Evolutionary conservation across 225 moss, liverwort and hornwort genomes (phyloP), one percentile per base, ranked within the genome.

Genomic region (Thuidium tamariscinum): DNA sequence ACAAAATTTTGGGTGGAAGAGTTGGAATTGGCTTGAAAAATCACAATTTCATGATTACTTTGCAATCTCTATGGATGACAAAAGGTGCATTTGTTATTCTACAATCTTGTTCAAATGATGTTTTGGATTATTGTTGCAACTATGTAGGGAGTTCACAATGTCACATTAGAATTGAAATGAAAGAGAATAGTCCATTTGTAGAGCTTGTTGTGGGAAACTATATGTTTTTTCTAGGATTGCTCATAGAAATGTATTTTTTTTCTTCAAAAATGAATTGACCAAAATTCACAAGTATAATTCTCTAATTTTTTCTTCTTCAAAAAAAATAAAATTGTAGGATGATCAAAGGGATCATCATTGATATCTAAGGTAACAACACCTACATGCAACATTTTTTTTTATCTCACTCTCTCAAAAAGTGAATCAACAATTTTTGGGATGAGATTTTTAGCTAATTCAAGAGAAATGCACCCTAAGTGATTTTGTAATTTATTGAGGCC

Each of bases 161-260:
- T 30, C 8, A 18, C 6, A 30, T 29, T 29, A 10, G 17, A 72
- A 30, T 46, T 6, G 0, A 46, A 46, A 46, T 11, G 6, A 46
- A 11, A 71, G n/a, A 29, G 6, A 71, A 17, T 0, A 44, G 17
- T 71, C 1, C 10, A 10, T 17, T 10, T 16, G 2, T 10, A 44
- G 6, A 0, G 4, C 2, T 27, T 1, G 16, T 5, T 9, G 29
- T 29, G 0, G 0, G 0, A 44, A 6, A 17, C 3, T 17, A 5
- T 10, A 44, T 71, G 6, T 29, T 10, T 70, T 71, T 71, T 29
- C 44, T 71, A 29, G 0, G 1, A 29, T 0, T 0, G 0, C 10
- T 1, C 17, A 17, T 10, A 29, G 26, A 8, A 5, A 44, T 10
- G 10, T 44, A 1, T 29, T 0, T 44, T 27, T 29, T 29, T 71